Percentiles rank a stretch among this genome's conserved stretches.
Evolutionary conservation across 1,139 yeast species (phyloP).

Genomic region (Eremothecium cymbalariae): DNA sequence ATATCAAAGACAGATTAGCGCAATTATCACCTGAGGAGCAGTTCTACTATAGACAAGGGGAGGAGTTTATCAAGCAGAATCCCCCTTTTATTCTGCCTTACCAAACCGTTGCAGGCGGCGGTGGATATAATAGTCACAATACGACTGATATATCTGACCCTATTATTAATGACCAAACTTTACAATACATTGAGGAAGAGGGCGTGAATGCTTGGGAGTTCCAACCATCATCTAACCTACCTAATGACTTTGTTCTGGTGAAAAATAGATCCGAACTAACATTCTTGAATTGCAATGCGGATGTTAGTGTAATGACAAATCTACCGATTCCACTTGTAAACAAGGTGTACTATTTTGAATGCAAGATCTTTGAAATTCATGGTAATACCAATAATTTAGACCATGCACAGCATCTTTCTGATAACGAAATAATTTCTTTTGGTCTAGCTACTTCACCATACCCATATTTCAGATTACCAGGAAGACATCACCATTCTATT

Average conservation of each 20-base stretch:
- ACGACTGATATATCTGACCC: constrained; percentile 37
- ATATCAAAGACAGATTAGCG: constrained; percentile 54
- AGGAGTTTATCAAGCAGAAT: constrained; percentile 42
- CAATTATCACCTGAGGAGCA: constrained; percentile 65
- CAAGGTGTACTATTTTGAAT: constrained; percentile 87
- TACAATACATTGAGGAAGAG: constrained; percentile 64
- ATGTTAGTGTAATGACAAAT: constrained; percentile 75
- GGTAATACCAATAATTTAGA: constrained; percentile 32
- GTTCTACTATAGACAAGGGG: constrained; percentile 61
- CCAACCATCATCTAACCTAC: constrained; percentile 56
- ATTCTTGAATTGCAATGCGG: constrained; percentile 59
- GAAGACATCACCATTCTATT: constrained; percentile 64
- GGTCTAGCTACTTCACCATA: constrained; percentile 86
- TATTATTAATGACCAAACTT: constrained; percentile 44
- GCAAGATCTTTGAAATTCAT: constrained; percentile 57
- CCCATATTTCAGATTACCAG: constrained; percentile 80
- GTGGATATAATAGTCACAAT: constrained; percentile 26
- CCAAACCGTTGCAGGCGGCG: constrained; percentile 26
- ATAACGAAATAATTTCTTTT: constrained; percentile 47
- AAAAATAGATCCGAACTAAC: constrained; percentile 69
- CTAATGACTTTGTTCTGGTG: constrained; percentile 53
- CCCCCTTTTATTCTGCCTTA: constrained; percentile 46
- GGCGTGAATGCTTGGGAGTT: constrained; percentile 94
- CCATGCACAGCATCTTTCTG: constrained; percentile 22
- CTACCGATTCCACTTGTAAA: constrained; percentile 79